phyloP scores from a whole-genome alignment of 768 basidiomycete species.

The Auricularia sp. region DNA sequence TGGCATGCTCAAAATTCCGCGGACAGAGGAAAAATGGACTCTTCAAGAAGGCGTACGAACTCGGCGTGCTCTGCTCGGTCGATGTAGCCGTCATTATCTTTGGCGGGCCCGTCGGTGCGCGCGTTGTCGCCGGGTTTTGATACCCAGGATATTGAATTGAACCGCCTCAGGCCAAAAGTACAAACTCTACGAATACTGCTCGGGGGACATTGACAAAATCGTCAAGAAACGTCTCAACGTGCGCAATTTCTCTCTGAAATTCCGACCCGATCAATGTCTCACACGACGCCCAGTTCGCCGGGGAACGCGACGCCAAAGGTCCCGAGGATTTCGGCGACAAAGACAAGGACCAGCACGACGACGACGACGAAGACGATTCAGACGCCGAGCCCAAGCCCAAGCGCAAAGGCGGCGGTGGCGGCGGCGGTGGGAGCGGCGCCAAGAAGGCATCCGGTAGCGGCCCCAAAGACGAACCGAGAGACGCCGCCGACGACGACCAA shows the following conservation, averaged over 20 bases:
- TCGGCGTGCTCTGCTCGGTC: conserved; percentile 82
- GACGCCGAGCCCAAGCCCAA: background rate
- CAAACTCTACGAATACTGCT: conserved; percentile 78
- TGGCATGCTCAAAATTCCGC: conserved; percentile 1
- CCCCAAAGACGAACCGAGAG: background rate
- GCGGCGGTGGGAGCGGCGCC: background rate
- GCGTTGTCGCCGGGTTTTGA: conserved; percentile 2
- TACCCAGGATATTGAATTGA: conserved; percentile 32
- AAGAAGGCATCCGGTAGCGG: background rate
- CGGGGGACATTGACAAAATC: conserved; percentile 57
- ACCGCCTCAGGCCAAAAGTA: conserved; percentile 69
- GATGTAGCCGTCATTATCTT: conserved; percentile 86
- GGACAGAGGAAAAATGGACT: conserved; percentile 76
- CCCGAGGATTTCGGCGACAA: conserved; percentile 40
- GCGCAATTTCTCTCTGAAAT: background rate
- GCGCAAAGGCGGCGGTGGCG: background rate
- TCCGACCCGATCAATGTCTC: background rate
- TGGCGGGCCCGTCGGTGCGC: conserved; percentile 31
- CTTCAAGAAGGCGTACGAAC: conserved; percentile 87
- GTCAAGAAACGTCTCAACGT: conserved; percentile 58
- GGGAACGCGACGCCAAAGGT: conserved; percentile 39
- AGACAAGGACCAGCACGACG: conserved; percentile 18
- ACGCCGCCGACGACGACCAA: background rate
- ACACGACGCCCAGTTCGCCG: conserved; percentile 31
- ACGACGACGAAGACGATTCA: conserved; percentile 13